Evolutionary conservation across 805 yeast species (phyloP).

Genomic region (Sugiyamaella valdiviana): DNA sequence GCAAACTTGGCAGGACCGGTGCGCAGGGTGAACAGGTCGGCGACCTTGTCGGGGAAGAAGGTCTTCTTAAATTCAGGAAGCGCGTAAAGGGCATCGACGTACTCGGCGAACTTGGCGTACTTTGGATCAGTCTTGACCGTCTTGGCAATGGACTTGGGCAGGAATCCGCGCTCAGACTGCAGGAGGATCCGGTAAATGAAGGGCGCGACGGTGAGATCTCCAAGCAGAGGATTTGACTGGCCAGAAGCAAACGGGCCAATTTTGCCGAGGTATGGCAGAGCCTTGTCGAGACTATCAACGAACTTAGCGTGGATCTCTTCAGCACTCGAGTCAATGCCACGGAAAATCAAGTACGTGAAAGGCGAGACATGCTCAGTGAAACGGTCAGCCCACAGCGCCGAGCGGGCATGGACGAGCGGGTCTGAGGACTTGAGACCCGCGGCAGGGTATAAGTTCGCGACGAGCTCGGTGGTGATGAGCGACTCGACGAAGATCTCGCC

Average conservation of each 20-base stretch:
- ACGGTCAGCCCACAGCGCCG: constrained; percentile 22
- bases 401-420: constrained; percentile 19
- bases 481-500: constrained; percentile 24
- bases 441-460: constrained; percentile 26
- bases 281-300: constrained; percentile 18
- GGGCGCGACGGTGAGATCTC: constrained; percentile 22
- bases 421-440: constrained; percentile 14
- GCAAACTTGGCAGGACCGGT: neutral
- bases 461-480: constrained; percentile 23
- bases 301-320: constrained; percentile 6
- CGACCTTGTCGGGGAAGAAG: constrained; percentile 12
- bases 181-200: constrained; percentile 19
- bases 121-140: constrained; percentile 15
- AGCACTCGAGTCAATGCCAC: constrained; percentile 1
- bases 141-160: constrained; percentile 10
- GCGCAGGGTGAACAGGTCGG: neutral
- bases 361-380: constrained; percentile 15
- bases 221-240: constrained; percentile 20
- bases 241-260: constrained; percentile 12
- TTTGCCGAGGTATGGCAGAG: constrained; percentile 16
- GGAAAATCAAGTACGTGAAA: constrained; percentile 7
- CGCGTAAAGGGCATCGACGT: constrained; percentile 17
- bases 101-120: constrained; percentile 19
- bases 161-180: constrained; percentile 7
- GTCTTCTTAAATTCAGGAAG: constrained; percentile 21